Conservation (phyloP, 2,329 filamentous ascomycete genomes). For the Penicillium sp. region DNA sequence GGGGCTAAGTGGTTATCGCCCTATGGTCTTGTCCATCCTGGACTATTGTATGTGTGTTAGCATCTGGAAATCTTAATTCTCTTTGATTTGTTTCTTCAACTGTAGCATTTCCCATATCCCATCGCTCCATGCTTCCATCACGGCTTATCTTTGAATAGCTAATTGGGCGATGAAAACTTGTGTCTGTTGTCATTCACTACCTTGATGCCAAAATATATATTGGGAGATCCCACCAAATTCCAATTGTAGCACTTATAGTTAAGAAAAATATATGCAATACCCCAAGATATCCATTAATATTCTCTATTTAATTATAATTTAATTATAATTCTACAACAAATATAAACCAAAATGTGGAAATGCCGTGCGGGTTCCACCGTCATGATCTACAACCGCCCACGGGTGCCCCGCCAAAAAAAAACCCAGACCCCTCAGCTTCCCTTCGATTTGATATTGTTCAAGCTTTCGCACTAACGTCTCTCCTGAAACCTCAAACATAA, state of each 20-base stretch:
- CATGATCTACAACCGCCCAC: slow-evolving; percentile 18
- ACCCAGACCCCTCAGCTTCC: slow-evolving; percentile 14
- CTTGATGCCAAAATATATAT: neutral
- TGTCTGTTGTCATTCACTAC: neutral
- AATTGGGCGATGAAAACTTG: neutral
- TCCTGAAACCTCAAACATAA: neutral
- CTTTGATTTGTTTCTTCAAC: neutral
- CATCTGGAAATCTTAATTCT: slow-evolving; percentile 4
- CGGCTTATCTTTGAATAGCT: neutral
- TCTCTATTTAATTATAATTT: neutral
- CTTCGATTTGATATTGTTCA: neutral
- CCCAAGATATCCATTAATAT: no score
- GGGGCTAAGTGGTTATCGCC: neutral
- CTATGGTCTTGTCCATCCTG: neutral
- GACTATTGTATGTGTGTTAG: slow-evolving; percentile 5
- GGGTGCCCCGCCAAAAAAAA: slow-evolving; percentile 21
- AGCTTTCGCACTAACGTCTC: neutral
- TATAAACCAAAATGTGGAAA: neutral
- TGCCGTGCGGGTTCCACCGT: slow-evolving; percentile 10
- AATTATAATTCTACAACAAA: no score
- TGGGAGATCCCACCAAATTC: neutral
- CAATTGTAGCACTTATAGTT: neutral
- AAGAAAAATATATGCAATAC: neutral
- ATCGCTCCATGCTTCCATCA: neutral
- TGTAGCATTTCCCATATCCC: neutral